phyloP scores from a whole-genome alignment of 306 rosid species.

The Fagus crenata region DNA sequence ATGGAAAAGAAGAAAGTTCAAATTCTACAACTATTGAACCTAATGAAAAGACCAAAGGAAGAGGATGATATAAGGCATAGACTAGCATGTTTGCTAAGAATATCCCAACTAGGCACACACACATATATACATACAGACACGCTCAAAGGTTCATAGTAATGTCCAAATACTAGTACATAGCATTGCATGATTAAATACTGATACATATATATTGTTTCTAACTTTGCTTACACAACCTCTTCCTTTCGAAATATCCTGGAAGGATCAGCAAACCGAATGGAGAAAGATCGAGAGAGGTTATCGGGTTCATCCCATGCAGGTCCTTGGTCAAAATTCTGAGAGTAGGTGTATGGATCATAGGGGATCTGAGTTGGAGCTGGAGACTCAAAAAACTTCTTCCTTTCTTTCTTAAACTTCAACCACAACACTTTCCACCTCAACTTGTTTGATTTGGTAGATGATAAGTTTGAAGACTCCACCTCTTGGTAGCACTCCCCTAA shows the following conservation, averaged over 20 bases:
- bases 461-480: background rate
- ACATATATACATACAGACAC: no score
- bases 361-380: conserved; percentile 19
- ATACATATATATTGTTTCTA: background rate
- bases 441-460: background rate
- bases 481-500: conserved; percentile 25
- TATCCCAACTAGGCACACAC: no score
- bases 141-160: no score
- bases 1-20: background rate
- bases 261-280: conserved; percentile 53
- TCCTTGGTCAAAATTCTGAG: conserved; percentile 61
- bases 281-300: conserved; percentile 51
- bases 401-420: conserved; percentile 31
- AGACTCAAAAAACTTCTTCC: conserved; percentile 33
- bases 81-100: background rate
- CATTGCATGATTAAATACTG: background rate
- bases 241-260: conserved; percentile 35
- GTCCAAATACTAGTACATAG: background rate
- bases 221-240: conserved; percentile 21
- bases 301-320: conserved; percentile 41
- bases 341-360: conserved; percentile 54
- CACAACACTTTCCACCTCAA: no score
- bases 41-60: background rate
- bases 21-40: background rate
- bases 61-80: background rate